phyloP scores from a whole-genome alignment of 345 rosid species.

The Citrus hindsii region DNA sequence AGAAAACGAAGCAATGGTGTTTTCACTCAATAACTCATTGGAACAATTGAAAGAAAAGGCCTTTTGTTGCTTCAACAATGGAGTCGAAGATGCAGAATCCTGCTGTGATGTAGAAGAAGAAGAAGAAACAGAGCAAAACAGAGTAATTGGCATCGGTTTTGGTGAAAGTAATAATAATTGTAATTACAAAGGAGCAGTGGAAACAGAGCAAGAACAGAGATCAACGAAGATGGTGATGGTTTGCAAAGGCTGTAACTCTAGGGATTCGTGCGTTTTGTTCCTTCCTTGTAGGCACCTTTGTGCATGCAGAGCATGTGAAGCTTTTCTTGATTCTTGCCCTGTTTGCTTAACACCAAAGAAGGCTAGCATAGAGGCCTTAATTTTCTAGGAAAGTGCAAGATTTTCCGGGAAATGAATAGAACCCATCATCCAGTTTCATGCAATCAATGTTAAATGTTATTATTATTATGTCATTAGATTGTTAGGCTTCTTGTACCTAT shows the following conservation, averaged over 20 bases:
- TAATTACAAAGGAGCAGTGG: not conserved
- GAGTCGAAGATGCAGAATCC: slow-evolving; percentile 52
- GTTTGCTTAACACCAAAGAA: slow-evolving; percentile 67
- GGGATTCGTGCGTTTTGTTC: slow-evolving; percentile 61
- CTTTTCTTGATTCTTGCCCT: slow-evolving; percentile 60
- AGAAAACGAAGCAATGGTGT: slow-evolving; percentile 55
- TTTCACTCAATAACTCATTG: slow-evolving; percentile 39
- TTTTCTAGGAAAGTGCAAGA: slow-evolving; percentile 26
- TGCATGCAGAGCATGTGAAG: slow-evolving; percentile 62
- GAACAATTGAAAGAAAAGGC: slow-evolving; percentile 47
- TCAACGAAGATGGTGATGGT: not conserved
- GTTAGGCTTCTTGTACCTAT: too few relatives aligned
- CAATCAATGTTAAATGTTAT: not conserved
- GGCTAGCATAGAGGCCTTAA: slow-evolving; percentile 64
- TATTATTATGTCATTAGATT: not conserved
- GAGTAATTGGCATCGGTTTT: not conserved
- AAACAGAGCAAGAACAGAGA: slow-evolving; percentile 10
- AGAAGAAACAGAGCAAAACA: slow-evolving; percentile 7
- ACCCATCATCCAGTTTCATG: not conserved
- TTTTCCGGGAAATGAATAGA: slow-evolving; percentile 21
- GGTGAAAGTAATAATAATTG: not conserved
- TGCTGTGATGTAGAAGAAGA: slow-evolving; percentile 32
- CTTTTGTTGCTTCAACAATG: slow-evolving; percentile 28
- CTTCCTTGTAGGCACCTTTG: slow-evolving; percentile 95
- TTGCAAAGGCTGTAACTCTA: slow-evolving; percentile 55